Percentiles rank a stretch among this genome's conserved stretches.
Evolutionary conservation across 805 yeast species (phyloP).

Genomic region (Candida boleticola): DNA sequence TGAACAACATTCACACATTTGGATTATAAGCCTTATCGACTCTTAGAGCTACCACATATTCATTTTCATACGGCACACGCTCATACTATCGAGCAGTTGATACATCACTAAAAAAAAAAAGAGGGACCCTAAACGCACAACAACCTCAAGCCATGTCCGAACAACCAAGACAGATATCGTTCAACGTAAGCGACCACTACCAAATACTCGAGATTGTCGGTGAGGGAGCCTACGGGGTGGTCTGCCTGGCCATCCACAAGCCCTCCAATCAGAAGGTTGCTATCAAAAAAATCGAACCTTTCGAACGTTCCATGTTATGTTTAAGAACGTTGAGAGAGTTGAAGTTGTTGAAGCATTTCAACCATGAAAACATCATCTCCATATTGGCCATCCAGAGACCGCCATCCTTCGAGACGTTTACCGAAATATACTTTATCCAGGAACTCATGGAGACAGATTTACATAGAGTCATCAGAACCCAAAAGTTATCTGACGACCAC

Average conservation of each 20-base stretch:
- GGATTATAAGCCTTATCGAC: too few species aligned
- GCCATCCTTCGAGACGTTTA: conserved; percentile 65
- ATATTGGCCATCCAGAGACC: conserved; percentile 90
- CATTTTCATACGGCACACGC: too few species aligned
- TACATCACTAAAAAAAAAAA: too few species aligned
- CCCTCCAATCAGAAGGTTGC: conserved; percentile 91
- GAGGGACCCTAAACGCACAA: too few species aligned
- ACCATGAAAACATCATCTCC: conserved; percentile 89
- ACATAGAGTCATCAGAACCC: conserved; percentile 79
- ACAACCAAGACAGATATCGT: conserved; percentile 38
- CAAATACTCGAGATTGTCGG: conserved; percentile 76
- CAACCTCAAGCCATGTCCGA: not conserved
- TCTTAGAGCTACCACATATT: too few species aligned
- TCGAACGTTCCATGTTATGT: conserved; percentile 85
- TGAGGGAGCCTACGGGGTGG: conserved; percentile 96
- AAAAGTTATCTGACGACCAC: conserved; percentile 84
- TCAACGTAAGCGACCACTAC: conserved; percentile 63
- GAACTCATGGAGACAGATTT: conserved; percentile 88
- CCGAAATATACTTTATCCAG: conserved; percentile 85
- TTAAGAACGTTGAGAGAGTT: conserved; percentile 86
- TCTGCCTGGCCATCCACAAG: conserved; percentile 82
- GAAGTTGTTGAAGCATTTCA: conserved; percentile 83
- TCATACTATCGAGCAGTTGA: too few species aligned
- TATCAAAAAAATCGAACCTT: conserved; percentile 90
- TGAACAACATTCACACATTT: too few species aligned